Percentiles rank a stretch among this genome's conserved stretches.
Evolutionary conservation across 148 eudicot species (phyloP).

Genomic region (Fagopyrum homotropicum): DNA sequence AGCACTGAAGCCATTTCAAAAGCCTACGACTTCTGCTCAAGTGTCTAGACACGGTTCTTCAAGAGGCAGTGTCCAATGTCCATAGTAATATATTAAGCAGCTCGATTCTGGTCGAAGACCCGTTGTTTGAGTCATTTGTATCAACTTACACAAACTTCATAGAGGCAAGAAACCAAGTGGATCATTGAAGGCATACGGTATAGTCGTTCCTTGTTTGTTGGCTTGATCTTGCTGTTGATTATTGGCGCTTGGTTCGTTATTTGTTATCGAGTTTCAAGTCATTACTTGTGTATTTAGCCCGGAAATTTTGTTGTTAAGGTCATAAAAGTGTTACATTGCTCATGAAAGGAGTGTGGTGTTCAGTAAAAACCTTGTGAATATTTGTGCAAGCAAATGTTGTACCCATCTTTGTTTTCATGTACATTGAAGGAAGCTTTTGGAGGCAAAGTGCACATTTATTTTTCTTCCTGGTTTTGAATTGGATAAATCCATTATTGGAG

Average conservation of each 20-base stretch:
- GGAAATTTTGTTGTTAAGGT: neutral
- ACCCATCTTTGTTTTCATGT: neutral
- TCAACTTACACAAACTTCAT: neutral
- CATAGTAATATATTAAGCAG: constrained; percentile 16
- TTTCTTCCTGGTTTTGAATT: too few relatives aligned
- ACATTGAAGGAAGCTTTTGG: neutral
- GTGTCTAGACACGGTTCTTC: constrained; percentile 28
- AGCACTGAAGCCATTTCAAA: constrained; percentile 76
- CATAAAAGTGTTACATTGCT: neutral
- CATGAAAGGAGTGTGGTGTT: neutral
- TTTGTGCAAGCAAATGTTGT: neutral
- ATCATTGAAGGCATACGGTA: neutral
- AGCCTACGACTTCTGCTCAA: constrained; percentile 46
- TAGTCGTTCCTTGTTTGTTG: neutral
- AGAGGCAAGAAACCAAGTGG: neutral
- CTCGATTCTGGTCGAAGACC: neutral
- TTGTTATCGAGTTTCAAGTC: neutral
- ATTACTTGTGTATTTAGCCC: neutral
- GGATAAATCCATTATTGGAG: too few relatives aligned
- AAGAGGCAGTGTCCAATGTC: constrained; percentile 19
- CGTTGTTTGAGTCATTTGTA: neutral
- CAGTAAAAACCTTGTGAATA: neutral
- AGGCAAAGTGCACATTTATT: neutral
- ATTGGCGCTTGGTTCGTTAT: neutral
- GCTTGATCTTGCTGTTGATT: neutral